Conservation (phyloP, 2,329 filamentous ascomycete genomes). For the Ophiosphaerella narmari region DNA sequence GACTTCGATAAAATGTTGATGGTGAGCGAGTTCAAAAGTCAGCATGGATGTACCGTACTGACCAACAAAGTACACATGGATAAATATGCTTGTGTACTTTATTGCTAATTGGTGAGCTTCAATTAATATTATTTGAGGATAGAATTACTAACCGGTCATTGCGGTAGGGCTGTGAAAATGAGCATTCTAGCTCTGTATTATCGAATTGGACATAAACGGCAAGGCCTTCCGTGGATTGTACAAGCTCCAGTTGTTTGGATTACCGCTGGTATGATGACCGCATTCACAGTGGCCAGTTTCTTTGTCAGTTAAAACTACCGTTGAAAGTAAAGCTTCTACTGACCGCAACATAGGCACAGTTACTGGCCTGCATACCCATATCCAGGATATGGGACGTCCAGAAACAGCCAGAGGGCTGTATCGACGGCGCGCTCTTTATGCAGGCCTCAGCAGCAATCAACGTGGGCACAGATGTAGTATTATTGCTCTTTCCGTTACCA, state of each 20-base stretch:
- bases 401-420: conserved; percentile 18
- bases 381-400: conserved; percentile 25
- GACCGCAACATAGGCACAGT: conserved; percentile 14
- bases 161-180: conserved; percentile 35
- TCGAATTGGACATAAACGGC: conserved; percentile 30
- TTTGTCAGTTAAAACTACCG: conserved; percentile 15
- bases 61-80: conserved; percentile 26
- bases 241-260: conserved; percentile 26
- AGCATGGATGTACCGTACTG: neutral
- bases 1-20: conserved; percentile 29
- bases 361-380: conserved; percentile 29
- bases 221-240: conserved; percentile 29
- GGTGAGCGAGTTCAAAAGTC: conserved; percentile 13
- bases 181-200: conserved; percentile 35
- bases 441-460: conserved; percentile 28
- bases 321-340: neutral
- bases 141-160: too few relatives aligned
- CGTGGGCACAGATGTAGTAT: conserved; percentile 26
- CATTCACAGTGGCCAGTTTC: conserved; percentile 25
- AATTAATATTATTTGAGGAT: neutral
- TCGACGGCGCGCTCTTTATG: conserved; percentile 25
- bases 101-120: conserved; percentile 28
- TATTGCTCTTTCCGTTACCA: conserved; percentile 31
- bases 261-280: conserved; percentile 24
- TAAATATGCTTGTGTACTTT: conserved; percentile 34